Base-by-base conservation (phyloP, 495 filamentous ascomycete species). In the Acidiella bohemica region DNA sequence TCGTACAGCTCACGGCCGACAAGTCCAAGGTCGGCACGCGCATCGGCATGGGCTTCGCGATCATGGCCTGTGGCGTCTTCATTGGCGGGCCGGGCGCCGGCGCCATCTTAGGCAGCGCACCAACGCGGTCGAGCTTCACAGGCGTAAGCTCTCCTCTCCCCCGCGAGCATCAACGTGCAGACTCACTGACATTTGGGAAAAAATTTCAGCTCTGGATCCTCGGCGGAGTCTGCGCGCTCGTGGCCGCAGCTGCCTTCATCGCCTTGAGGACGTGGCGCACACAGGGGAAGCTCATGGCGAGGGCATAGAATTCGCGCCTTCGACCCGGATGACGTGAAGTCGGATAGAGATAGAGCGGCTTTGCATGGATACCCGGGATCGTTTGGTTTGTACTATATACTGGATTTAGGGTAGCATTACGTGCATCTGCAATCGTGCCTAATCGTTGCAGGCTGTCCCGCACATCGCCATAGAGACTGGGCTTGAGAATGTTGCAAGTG, bases 1-100 rank as follows among this genome's bases (percentile, higher is more conserved):
- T 58, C 42, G 36, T 36, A 12, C 36, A 32, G 0, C 40, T 58
- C 12, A 56, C 55, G 17, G 32, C 47, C 39, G 42, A 58, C 37
- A 48, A 44, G 36, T 26, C 39, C 29, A 51, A 39, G 32, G 29
- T 58, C 11, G 55, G 55, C 22, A 56, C 53, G 16, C 46, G 55
- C 28, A 54, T 58, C 25, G 53, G 55, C 4, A 48, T 43, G 53
- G 53, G 43, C 9, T 56, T 54, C 42, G 51, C 47, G 9, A 36
- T 51, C 14, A 32, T 31, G 11, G 51, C 42, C 20, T 16, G 42
- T 8, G 53, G 51, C 17, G 34, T 49, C n/a, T 31, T 54, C 9
- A 26, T 28, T 27, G 51, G 47, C 19, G 47, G 51, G 4, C 51
- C 53, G n/a, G 39, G 42, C 39, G 47, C 36, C 18, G 53, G 51